These are phyloP conservation scores for Alternaria sp. DNA, from an alignment of 2,329 filamentous ascomycete species.

Conservation along the genomic window DNA sequence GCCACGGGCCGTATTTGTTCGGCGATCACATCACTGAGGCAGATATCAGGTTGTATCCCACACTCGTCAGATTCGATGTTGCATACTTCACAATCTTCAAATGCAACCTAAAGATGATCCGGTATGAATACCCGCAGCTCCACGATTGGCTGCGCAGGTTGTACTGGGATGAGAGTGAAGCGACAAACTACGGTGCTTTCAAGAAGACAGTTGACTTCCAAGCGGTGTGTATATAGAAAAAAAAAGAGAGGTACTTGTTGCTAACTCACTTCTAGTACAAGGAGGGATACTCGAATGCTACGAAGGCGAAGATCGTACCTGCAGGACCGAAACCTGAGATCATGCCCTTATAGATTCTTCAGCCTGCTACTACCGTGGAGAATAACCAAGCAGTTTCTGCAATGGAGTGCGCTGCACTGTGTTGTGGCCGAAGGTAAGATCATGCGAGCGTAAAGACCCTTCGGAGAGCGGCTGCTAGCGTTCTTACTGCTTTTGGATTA, in stretches of 20 bases:
- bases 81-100: slow-evolving; percentile 67
- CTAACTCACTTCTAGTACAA: slow-evolving; percentile 19
- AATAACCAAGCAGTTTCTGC: not conserved
- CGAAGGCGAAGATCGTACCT: slow-evolving; percentile 24
- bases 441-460: not conserved
- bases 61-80: slow-evolving; percentile 56
- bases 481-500: not conserved
- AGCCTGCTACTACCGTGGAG: too few relatives aligned
- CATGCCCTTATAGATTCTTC: slow-evolving; percentile 8
- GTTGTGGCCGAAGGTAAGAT: not conserved
- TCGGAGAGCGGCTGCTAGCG: not conserved
- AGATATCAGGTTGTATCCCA: slow-evolving; percentile 73
- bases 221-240: slow-evolving; percentile 1
- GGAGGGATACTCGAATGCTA: slow-evolving; percentile 18
- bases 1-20: slow-evolving; percentile 72
- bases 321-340: slow-evolving; percentile 27
- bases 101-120: slow-evolving; percentile 84
- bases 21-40: slow-evolving; percentile 80
- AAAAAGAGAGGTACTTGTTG: not conserved
- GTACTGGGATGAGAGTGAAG: slow-evolving; percentile 73
- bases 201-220: slow-evolving; percentile 34
- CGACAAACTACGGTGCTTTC: slow-evolving; percentile 36
- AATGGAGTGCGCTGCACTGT: not conserved
- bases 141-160: slow-evolving; percentile 81
- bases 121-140: slow-evolving; percentile 79